phyloP scores from a whole-genome alignment of 352 stramenopile genomes.

The Phytophthora hybrid region DNA sequence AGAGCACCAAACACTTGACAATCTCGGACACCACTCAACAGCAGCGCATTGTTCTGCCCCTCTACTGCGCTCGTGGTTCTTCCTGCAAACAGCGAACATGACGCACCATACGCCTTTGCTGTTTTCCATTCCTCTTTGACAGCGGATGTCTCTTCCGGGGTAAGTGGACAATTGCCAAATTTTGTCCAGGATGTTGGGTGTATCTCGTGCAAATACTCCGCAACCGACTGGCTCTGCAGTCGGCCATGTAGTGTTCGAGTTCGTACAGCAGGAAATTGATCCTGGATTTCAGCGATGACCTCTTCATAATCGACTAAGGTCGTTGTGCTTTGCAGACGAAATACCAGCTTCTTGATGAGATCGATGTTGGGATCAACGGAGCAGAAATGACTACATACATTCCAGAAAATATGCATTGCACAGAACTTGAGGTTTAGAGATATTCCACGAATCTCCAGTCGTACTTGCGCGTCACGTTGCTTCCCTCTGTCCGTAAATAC shows the following conservation, averaged over 20 bases:
- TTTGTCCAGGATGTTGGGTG: too few relatives aligned
- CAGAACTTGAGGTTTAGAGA: background rate
- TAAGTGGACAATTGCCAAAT: too few relatives aligned
- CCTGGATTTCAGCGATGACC: background rate
- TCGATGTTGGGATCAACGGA: conserved; percentile 4
- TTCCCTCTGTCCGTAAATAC: background rate
- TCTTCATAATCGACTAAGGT: conserved; percentile 2
- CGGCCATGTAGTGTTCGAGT: background rate
- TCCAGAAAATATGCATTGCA: background rate
- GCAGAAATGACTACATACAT: background rate
- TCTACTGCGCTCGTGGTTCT: background rate
- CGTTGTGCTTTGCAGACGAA: background rate
- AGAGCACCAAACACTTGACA: background rate
- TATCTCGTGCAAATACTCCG: background rate
- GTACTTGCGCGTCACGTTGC: background rate
- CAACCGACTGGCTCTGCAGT: background rate
- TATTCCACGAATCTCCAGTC: background rate
- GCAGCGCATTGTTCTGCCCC: background rate
- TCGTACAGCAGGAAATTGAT: background rate
- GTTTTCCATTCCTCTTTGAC: too few relatives aligned
- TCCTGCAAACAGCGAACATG: background rate
- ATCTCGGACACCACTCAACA: background rate
- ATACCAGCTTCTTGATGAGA: background rate
- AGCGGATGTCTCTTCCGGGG: too few relatives aligned
- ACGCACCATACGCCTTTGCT: too few relatives aligned